phyloP scores from a whole-genome alignment of 2,329 filamentous ascomycete species.

The Trichoderma sp. region DNA sequence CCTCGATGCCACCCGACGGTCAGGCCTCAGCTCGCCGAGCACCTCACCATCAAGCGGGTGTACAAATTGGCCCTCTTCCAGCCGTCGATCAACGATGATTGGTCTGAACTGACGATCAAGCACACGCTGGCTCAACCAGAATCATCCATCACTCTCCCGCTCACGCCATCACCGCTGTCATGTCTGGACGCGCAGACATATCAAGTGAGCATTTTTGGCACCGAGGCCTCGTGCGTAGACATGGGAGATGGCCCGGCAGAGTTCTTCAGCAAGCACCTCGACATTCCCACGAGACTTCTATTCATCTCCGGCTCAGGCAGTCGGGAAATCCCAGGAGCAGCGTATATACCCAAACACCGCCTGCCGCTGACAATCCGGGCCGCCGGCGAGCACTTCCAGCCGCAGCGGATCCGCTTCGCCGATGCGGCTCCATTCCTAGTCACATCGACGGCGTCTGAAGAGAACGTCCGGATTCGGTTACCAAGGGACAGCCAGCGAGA shows the following conservation, averaged over 20 bases:
- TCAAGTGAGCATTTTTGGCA: constrained; percentile 30
- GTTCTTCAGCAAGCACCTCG: constrained; percentile 30
- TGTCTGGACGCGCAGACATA: constrained; percentile 25
- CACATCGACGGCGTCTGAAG: constrained; percentile 28
- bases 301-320: constrained; percentile 27
- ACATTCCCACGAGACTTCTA: constrained; percentile 24
- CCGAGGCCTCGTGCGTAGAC: constrained; percentile 26
- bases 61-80: constrained; percentile 28
- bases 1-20: constrained; percentile 11
- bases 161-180: constrained; percentile 28
- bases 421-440: constrained; percentile 29
- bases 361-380: constrained; percentile 23
- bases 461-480: constrained; percentile 25
- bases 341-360: constrained; percentile 26
- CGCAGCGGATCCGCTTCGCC: constrained; percentile 28
- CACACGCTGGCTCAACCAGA: constrained; percentile 25
- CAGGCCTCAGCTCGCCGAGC: constrained; percentile 26
- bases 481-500: constrained; percentile 19
- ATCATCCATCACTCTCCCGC: constrained; percentile 27
- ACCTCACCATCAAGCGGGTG: constrained; percentile 28
- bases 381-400: constrained; percentile 22
- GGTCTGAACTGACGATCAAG: constrained; percentile 28
- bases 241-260: constrained; percentile 28
- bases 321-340: constrained; percentile 27
- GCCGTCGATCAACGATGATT: constrained; percentile 28